These are phyloP conservation scores for Murraya koenigii DNA, from an alignment of 345 rosid species.

Conservation along the genomic window DNA sequence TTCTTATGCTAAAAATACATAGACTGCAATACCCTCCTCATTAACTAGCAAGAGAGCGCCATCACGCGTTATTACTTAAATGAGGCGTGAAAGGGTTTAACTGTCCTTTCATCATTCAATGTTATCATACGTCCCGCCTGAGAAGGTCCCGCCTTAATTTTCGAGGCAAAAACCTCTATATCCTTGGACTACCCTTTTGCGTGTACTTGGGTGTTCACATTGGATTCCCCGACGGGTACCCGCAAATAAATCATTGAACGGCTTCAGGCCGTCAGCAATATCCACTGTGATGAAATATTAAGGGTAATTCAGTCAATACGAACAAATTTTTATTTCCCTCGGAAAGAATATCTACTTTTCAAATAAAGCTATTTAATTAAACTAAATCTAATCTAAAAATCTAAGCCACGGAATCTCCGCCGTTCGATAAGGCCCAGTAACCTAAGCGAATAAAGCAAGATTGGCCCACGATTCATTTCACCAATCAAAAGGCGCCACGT, in stretches of 20 bases:
- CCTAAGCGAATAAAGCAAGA: conserved; percentile 15
- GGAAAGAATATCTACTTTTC: neutral
- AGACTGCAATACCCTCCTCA: conserved; percentile 16
- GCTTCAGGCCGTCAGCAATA: too few relatives aligned
- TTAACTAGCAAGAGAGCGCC: conserved; percentile 9
- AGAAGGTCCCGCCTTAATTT: conserved; percentile 18
- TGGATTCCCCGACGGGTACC: conserved; percentile 21
- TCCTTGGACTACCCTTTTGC: neutral
- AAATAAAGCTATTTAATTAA: neutral
- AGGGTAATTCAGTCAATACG: neutral
- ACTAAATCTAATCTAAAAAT: neutral
- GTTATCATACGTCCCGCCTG: conserved; percentile 13
- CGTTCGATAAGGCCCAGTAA: conserved; percentile 24
- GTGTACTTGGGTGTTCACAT: neutral
- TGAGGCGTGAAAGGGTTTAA: conserved; percentile 35
- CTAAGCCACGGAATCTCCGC: conserved; percentile 34
- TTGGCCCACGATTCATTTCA: neutral
- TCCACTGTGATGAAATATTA: too few relatives aligned
- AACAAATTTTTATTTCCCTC: neutral
- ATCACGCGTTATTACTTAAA: conserved; percentile 27
- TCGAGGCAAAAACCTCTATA: neutral
- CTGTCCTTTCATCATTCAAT: conserved; percentile 26
- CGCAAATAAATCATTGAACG: neutral
- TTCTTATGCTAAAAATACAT: neutral
- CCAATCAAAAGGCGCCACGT: conserved; percentile 40